Conservation (phyloP, 106 monocot species). For the Vanilla planifolia region DNA sequence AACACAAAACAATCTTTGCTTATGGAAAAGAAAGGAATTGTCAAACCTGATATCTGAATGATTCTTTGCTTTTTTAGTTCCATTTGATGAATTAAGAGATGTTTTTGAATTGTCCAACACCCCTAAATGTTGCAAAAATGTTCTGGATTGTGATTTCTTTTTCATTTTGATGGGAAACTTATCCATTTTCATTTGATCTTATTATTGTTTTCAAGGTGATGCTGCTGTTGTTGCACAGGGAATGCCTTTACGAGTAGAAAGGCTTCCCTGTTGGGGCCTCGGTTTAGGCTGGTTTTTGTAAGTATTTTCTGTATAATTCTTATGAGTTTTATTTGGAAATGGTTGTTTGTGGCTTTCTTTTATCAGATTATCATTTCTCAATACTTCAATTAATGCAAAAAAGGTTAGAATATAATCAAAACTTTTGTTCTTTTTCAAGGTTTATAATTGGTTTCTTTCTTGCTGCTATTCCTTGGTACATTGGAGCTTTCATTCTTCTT, state of each 20-base stretch:
- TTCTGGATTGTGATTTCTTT: no score
- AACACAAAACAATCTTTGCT: no score
- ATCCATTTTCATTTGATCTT: not conserved
- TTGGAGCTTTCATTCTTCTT: slow-evolving; percentile 41
- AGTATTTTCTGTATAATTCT: slow-evolving; percentile 1
- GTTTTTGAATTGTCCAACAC: no score
- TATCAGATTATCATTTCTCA: not conserved
- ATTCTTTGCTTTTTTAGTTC: no score
- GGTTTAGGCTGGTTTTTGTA: slow-evolving; percentile 64
- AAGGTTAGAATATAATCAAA: not conserved
- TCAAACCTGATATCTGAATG: no score
- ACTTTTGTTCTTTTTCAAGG: slow-evolving; percentile 17
- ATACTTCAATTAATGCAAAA: not conserved
- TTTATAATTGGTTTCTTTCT: slow-evolving; percentile 55
- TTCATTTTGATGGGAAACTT: not conserved
- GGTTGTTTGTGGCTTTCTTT: not conserved
- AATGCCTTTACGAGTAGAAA: slow-evolving; percentile 19
- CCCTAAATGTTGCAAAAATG: no score
- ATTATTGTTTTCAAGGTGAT: slow-evolving; percentile 13
- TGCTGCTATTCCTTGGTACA: slow-evolving; percentile 52
- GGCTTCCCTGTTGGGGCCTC: slow-evolving; percentile 45
- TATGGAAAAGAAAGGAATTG: no score
- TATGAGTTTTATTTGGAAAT: not conserved
- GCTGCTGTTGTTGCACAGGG: slow-evolving; percentile 27
- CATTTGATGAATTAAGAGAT: no score